A percentile compares a stretch with the other conserved stretches of the same genome.
phyloP scores from a whole-genome alignment of 73 alveolate genomes.

The Uronychia setigera region DNA sequence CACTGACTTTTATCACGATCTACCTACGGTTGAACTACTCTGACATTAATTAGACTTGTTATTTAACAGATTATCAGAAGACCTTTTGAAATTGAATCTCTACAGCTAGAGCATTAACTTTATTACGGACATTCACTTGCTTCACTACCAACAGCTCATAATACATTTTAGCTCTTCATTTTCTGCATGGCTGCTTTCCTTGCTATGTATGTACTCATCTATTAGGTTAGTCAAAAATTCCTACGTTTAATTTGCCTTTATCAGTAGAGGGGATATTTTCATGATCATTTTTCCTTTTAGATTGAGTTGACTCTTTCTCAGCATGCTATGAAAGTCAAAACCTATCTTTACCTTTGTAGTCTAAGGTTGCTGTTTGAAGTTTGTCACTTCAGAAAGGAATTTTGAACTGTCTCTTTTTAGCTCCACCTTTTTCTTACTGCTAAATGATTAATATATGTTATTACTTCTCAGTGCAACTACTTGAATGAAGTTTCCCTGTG shows the following conservation, averaged over 20 bases:
- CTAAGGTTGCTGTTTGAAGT: background rate
- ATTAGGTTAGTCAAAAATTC: background rate
- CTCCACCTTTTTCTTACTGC: background rate
- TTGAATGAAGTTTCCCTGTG: no score
- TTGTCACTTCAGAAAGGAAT: background rate
- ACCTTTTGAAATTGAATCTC: no score
- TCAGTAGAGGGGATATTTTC: background rate
- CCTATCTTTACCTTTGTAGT: background rate
- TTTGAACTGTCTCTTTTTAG: background rate
- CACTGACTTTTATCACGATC: background rate
- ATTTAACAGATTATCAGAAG: no score
- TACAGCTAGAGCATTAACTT: no score
- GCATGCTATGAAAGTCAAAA: no score
- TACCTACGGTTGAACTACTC: no score
- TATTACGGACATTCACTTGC: background rate
- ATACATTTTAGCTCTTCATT: background rate
- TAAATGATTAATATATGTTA: no score
- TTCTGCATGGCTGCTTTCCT: background rate
- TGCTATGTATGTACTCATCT: background rate
- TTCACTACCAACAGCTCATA: no score
- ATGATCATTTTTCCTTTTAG: background rate
- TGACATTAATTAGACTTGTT: no score
- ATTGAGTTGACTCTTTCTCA: background rate
- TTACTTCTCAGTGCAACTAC: no score
- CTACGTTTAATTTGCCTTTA: background rate